Percentiles rank a stretch among this genome's conserved stretches.
Evolutionary conservation across 805 yeast genomes (phyloP).

Genomic region (Citeromyces matritensis): DNA sequence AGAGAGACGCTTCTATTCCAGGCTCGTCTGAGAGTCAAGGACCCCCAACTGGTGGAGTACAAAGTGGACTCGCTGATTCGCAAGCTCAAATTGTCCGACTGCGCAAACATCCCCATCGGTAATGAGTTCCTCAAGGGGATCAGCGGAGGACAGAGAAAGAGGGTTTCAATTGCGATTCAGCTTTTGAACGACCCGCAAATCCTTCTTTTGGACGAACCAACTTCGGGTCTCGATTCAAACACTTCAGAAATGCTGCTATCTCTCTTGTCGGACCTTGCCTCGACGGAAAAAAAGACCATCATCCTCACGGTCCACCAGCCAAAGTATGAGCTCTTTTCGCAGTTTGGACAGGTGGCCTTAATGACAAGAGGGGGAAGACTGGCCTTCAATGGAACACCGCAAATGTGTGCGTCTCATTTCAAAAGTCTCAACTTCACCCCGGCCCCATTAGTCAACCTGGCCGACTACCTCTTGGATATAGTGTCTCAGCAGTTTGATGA

Average conservation of each 20-base stretch:
- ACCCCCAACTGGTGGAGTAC: not conserved
- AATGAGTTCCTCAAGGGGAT: constrained; percentile 36
- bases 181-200: constrained; percentile 49
- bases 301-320: constrained; percentile 71
- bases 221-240: constrained; percentile 65
- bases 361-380: constrained; percentile 52
- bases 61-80: constrained; percentile 35
- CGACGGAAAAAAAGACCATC: constrained; percentile 36
- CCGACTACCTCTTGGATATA: constrained; percentile 52
- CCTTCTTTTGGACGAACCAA: constrained; percentile 62
- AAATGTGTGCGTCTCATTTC: constrained; percentile 27
- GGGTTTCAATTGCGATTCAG: constrained; percentile 65
- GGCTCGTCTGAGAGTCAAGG: constrained; percentile 37
- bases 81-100: constrained; percentile 44
- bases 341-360: constrained; percentile 48
- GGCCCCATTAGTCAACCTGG: constrained; percentile 44
- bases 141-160: constrained; percentile 58
- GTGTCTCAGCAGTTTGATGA: constrained; percentile 21
- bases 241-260: constrained; percentile 47
- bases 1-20: constrained; percentile 54
- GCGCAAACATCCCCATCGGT: constrained; percentile 54
- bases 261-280: constrained; percentile 36
- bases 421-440: constrained; percentile 26
- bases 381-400: constrained; percentile 41
- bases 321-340: constrained; percentile 41